Conservation (phyloP, 148 eudicot genomes). For the Dysphania ambrosioides region DNA sequence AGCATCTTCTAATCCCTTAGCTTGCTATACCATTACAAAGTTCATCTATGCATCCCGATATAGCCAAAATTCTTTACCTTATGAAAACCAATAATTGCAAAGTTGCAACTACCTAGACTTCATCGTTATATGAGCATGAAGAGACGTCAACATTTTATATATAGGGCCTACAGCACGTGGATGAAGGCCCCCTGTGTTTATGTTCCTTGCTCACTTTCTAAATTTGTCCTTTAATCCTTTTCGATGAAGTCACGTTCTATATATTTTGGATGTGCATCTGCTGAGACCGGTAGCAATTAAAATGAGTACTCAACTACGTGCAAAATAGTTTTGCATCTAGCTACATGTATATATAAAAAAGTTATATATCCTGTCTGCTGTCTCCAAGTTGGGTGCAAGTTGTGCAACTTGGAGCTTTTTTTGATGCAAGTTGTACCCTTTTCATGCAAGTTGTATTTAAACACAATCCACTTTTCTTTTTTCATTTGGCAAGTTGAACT, state of each 20-base stretch:
- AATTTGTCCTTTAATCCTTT: neutral
- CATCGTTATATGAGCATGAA: too few species aligned
- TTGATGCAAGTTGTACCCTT: neutral
- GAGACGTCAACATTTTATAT: neutral
- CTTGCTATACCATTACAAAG: too few species aligned
- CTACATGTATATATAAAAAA: too few species aligned
- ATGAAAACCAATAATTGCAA: too few species aligned
- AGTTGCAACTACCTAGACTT: too few species aligned
- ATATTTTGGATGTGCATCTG: neutral
- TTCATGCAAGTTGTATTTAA: neutral
- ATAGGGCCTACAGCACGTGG: conserved; percentile 17
- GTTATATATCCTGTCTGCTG: too few species aligned
- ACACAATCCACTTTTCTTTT: neutral
- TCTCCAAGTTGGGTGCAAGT: neutral
- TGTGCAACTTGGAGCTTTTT: neutral
- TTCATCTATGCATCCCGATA: too few species aligned
- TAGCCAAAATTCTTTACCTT: too few species aligned
- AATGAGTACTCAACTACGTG: too few species aligned
- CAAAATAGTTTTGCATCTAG: too few species aligned
- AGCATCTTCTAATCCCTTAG: too few species aligned
- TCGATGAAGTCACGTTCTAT: neutral
- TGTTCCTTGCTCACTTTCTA: conserved; percentile 5
- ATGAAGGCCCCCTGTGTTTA: neutral
- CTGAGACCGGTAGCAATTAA: neutral
- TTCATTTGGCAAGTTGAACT: neutral